A percentile compares a stretch with the other conserved stretches of the same genome.
phyloP scores from a whole-genome alignment of 1,139 yeast genomes.

The Suhomyces coccinellae region DNA sequence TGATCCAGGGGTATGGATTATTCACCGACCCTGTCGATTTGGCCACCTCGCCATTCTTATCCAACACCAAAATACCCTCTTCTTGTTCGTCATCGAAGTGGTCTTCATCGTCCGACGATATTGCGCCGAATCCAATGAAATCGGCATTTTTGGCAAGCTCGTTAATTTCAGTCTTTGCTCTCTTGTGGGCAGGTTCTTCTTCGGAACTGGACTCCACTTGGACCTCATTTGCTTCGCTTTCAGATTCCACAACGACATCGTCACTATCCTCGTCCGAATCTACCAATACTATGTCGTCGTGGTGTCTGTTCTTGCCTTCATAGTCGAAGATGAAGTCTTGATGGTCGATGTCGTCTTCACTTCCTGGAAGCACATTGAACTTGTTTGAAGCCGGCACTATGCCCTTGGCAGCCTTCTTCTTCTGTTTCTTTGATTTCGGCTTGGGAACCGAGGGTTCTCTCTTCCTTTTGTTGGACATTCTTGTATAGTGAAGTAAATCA shows the following conservation, averaged over 20 bases:
- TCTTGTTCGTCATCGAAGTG: constrained; percentile 28
- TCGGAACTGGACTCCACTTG: constrained; percentile 18
- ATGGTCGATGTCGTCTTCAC: constrained; percentile 22
- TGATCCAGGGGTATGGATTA: constrained; percentile 73
- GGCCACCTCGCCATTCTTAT: constrained; percentile 30
- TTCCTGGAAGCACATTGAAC: constrained; percentile 22
- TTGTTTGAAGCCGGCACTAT: constrained; percentile 19
- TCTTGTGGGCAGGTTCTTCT: constrained; percentile 20
- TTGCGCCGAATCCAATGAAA: constrained; percentile 61
- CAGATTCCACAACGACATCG: constrained; percentile 40
- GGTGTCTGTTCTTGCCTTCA: constrained; percentile 16
- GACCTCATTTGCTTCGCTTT: constrained; percentile 25
- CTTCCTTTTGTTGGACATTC: constrained; percentile 20
- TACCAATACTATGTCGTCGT: constrained; percentile 25
- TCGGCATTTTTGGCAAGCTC: constrained; percentile 54
- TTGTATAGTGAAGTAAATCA: not conserved
- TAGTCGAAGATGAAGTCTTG: constrained; percentile 24
- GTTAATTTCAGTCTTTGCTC: constrained; percentile 16
- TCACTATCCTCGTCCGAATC: constrained; percentile 29
- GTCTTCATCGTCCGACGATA: constrained; percentile 44
- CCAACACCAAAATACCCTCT: constrained; percentile 15
- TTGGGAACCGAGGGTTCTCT: constrained; percentile 20
- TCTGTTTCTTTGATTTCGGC: constrained; percentile 22
- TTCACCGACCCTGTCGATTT: constrained; percentile 19
- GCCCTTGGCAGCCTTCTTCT: constrained; percentile 16